These are phyloP conservation scores for Pulveroboletus ravenelii DNA, from an alignment of 768 basidiomycete species.

Conservation along the genomic window DNA sequence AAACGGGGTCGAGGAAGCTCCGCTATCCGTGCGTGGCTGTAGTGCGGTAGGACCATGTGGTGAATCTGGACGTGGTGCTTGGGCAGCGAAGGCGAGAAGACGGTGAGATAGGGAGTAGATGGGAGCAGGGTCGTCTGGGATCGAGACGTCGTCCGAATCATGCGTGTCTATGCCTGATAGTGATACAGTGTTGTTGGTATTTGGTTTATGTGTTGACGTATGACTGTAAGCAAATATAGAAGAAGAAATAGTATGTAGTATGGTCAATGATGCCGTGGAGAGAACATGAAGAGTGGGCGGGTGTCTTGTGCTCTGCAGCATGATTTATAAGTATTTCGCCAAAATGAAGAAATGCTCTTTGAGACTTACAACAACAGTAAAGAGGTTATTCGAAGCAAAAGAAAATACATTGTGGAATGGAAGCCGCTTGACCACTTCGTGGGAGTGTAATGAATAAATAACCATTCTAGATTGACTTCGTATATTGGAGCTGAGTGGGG, in stretches of 20 bases:
- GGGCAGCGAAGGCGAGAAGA: slow-evolving; percentile 57
- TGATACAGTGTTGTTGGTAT: slow-evolving; percentile 39
- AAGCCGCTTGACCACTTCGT: slow-evolving; percentile 48
- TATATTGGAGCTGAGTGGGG: slow-evolving; percentile 18
- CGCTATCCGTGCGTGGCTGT: slow-evolving; percentile 20
- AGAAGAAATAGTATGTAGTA: slow-evolving; percentile 47
- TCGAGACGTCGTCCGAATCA: slow-evolving; percentile 14
- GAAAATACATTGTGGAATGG: slow-evolving; percentile 38
- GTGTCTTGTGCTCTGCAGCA: slow-evolving; percentile 48
- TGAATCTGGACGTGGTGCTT: slow-evolving; percentile 27
- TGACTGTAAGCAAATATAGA: slow-evolving; percentile 44
- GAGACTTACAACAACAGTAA: slow-evolving; percentile 54
- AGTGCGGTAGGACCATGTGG: slow-evolving; percentile 13
- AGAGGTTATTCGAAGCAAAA: slow-evolving; percentile 44
- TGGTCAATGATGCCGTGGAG: slow-evolving; percentile 49
- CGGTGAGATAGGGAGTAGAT: slow-evolving; percentile 59
- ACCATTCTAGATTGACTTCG: slow-evolving; percentile 29
- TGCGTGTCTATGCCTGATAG: slow-evolving; percentile 31
- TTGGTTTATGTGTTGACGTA: slow-evolving; percentile 30
- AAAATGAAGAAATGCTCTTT: neutral
- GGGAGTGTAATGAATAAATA: slow-evolving; percentile 45
- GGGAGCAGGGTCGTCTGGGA: slow-evolving; percentile 35
- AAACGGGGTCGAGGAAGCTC: slow-evolving; percentile 24
- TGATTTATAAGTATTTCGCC: neutral
- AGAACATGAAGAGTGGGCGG: slow-evolving; percentile 54